Evolutionary conservation across 2,329 filamentous ascomycete species (phyloP).

Genomic region (Calonectria hongkongensis): DNA sequence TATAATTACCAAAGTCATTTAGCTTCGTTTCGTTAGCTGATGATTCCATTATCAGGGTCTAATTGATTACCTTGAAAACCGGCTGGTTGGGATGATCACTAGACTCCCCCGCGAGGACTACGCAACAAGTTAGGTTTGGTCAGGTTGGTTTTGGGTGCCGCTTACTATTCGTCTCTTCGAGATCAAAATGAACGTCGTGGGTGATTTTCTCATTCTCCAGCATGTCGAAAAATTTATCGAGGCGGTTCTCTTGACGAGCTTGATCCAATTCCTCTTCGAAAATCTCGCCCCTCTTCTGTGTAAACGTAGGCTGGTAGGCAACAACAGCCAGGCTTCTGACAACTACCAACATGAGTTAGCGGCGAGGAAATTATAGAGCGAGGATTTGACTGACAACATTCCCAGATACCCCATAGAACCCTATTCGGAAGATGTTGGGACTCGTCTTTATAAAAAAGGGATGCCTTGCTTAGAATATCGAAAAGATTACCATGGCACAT

Average conservation of each 20-base stretch:
- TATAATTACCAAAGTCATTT: constrained; percentile 55
- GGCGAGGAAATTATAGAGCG: not conserved
- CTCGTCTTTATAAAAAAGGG: not conserved
- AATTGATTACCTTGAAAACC: constrained; percentile 52
- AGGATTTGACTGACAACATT: constrained; percentile 52
- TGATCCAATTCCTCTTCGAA: constrained; percentile 45
- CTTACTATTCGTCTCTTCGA: constrained; percentile 57
- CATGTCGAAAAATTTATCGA: constrained; percentile 29
- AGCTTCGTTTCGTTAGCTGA: constrained; percentile 46
- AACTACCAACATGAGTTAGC: constrained; percentile 46
- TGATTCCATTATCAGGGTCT: not conserved
- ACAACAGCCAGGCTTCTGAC: constrained; percentile 53
- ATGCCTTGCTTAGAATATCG: constrained; percentile 43
- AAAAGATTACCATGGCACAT: constrained; percentile 51
- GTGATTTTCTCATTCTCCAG: constrained; percentile 36
- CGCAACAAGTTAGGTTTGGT: constrained; percentile 42
- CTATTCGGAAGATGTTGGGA: constrained; percentile 41
- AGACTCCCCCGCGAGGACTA: constrained; percentile 50
- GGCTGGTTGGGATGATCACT: constrained; percentile 45
- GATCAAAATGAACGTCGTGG: constrained; percentile 56
- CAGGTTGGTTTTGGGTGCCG: not conserved
- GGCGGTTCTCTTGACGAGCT: constrained; percentile 15
- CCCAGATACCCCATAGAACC: constrained; percentile 57
- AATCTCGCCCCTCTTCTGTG: not conserved
- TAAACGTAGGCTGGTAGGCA: constrained; percentile 51